Base-by-base conservation (phyloP, 129 eudicot genomes). In the Gnaphalium uliginosum region DNA sequence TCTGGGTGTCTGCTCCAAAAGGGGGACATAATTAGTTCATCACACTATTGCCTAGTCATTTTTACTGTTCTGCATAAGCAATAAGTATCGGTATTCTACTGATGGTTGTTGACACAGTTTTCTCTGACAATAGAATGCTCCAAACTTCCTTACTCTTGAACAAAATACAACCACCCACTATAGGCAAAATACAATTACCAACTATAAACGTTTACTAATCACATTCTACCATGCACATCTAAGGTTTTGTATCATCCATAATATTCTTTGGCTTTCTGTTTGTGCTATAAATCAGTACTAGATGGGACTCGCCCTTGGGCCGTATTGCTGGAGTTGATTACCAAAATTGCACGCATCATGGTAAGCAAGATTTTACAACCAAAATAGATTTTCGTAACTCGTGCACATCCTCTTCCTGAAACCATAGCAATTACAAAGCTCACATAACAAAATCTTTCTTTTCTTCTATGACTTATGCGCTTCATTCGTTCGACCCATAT, bases 291-390 rank as follows among this genome's bases (percentile, higher is more conserved):
- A 35, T 50, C 50, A 81, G 77, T 79, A 85, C 86, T 73, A 86
- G 91, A 81, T 94, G 99, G 99, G 99, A 94, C 60, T 79, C 93
- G 6, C 89, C 91, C 27, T 72, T 86, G 54, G 84, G 96, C 67
- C 96, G 83, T 24, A 50, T 85, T 72, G 66, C 93, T 75, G 98
- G 90, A 85, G 74, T 91, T 67, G 96, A 90, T 79, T 87, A 83
- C 81, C 68, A 82, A 83, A 88, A 73, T 83, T 76, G 77, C 84
- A 37, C 81, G 69, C 85, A 85, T 57, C 90, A 93, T 82, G 95
- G 98, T 93, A 79, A 75, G 90, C 60, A 69, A 70, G 73, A 24
- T 30, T 54, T 78, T 46, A 33, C 21, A 53, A 41, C 58, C 39
- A 59, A 37, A 26, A 27, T 25, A 1, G 21, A 41, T 73, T 14